Percentiles rank a stretch among this genome's conserved stretches.
These are phyloP conservation scores for Sambucus nigra DNA, from an alignment of 129 eudicot species.

Conservation along the genomic window DNA sequence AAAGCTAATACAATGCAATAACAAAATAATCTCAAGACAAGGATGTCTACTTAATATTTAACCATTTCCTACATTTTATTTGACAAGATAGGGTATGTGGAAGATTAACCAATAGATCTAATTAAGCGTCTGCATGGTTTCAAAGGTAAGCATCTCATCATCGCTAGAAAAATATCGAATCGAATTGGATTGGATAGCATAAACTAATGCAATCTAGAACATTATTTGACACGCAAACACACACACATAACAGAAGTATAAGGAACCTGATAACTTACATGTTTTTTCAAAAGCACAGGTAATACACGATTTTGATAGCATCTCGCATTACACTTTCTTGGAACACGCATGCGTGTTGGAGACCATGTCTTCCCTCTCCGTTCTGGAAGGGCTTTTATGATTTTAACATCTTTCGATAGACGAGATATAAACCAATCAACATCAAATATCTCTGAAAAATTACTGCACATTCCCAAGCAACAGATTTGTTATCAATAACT, in stretches of 20 bases:
- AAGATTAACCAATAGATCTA: background rate
- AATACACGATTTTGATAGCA: constrained; percentile 72
- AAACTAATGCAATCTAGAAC: no score
- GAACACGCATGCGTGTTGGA: constrained; percentile 85
- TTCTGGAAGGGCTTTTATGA: constrained; percentile 71
- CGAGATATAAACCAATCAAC: constrained; percentile 81
- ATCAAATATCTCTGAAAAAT: constrained; percentile 82
- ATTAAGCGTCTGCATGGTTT: background rate
- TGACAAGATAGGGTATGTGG: background rate
- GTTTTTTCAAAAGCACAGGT: constrained; percentile 67
- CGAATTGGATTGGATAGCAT: background rate
- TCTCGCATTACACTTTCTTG: constrained; percentile 78
- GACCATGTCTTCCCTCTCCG: constrained; percentile 50
- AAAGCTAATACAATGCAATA: no score
- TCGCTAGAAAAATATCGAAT: background rate
- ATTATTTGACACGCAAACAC: background rate
- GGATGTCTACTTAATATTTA: background rate
- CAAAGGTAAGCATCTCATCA: constrained; percentile 17
- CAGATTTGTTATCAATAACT: constrained; percentile 10
- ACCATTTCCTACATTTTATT: background rate
- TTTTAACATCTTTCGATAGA: constrained; percentile 61
- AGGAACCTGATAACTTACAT: constrained; percentile 39
- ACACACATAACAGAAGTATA: background rate
- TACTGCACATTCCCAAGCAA: constrained; percentile 44
- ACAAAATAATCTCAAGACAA: no score